Evolutionary conservation across 305 asterid species (phyloP).

Genomic region (Withania somnifera): DNA sequence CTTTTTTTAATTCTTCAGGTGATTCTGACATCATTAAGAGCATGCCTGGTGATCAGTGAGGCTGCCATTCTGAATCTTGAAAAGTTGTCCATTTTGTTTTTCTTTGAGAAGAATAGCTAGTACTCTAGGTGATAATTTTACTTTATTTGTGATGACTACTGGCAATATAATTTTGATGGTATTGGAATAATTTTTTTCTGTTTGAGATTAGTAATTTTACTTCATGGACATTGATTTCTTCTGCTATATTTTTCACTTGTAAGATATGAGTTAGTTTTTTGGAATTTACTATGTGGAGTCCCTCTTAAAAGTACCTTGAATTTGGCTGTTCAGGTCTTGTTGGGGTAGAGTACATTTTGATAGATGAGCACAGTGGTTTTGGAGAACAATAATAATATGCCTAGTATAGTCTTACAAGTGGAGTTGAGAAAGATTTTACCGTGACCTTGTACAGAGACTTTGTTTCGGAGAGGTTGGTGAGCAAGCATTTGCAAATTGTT

Average conservation of each 20-base stretch:
- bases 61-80: background rate
- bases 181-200: background rate
- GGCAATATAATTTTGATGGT: background rate
- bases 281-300: background rate
- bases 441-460: too few relatives aligned
- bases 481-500: too few relatives aligned
- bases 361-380: too few relatives aligned
- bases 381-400: too few relatives aligned
- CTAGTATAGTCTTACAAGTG: too few relatives aligned
- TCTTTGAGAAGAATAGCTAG: background rate
- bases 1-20: constrained; percentile 4
- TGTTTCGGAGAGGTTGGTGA: too few relatives aligned
- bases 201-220: background rate
- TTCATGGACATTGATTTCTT: background rate
- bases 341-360: background rate
- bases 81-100: background rate
- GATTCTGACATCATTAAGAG: constrained; percentile 33
- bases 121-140: background rate
- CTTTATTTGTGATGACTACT: background rate
- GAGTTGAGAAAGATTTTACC: too few relatives aligned
- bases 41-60: constrained; percentile 25
- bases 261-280: background rate
- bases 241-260: background rate
- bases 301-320: background rate
- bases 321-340: background rate